Percentiles rank a stretch among this genome's conserved stretches.
These are phyloP conservation scores for Chlorella sp. DNA, from an alignment of 139 green algal species.

Conservation along the genomic window DNA sequence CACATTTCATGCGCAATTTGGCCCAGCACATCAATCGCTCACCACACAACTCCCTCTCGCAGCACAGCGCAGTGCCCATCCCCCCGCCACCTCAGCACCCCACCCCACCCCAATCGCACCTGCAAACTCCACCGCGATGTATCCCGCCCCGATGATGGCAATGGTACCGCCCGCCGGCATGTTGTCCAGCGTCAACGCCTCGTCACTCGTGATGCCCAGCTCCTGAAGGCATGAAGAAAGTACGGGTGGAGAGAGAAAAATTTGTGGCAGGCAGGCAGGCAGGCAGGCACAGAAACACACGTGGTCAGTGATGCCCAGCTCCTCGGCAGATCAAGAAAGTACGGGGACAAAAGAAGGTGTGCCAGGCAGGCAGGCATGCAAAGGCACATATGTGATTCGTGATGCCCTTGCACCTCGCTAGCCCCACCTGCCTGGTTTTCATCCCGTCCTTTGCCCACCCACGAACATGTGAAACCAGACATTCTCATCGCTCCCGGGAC, in stretches of 20 bases:
- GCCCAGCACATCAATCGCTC: no score
- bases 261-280: neutral
- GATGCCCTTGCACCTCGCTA: neutral
- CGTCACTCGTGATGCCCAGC: conserved; percentile 92
- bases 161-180: conserved; percentile 64
- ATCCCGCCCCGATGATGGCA: conserved; percentile 91
- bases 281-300: conserved; percentile 47
- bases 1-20: no score
- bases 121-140: conserved; percentile 82
- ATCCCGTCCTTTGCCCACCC: neutral
- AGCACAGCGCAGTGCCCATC: no score
- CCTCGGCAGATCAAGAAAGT: conserved; percentile 33
- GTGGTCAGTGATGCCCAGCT: conserved; percentile 92
- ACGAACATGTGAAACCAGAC: neutral
- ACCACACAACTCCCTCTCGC: no score
- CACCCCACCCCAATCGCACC: neutral
- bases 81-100: neutral
- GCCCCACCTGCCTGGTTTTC: neutral
- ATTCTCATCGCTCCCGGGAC: conserved; percentile 77
- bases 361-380: neutral
- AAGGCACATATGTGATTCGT: no score
- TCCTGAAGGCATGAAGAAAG: conserved; percentile 54
- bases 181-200: conserved; percentile 87
- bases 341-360: neutral
- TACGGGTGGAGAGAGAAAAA: neutral